A percentile compares a stretch with the other conserved stretches of the same genome.
Evolutionary conservation across 176 grass and related monocot genomes (phyloP).

Genomic region (Aegilops bicornis): DNA sequence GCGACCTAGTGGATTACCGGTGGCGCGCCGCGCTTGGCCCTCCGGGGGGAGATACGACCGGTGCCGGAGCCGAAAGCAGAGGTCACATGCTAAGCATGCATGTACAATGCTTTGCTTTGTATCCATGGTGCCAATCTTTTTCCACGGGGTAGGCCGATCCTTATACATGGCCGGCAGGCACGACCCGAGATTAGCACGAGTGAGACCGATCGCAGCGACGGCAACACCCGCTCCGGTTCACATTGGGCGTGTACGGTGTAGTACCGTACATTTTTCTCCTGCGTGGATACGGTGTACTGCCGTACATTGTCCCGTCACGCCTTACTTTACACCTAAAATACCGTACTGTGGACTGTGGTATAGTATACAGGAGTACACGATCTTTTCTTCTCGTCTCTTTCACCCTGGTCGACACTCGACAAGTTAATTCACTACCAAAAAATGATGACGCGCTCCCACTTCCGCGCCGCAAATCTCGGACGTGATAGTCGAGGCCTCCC

Average conservation of each 20-base stretch:
- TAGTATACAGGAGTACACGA: too few relatives aligned
- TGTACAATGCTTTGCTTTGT: background rate
- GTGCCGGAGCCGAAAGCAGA: slow-evolving; percentile 13
- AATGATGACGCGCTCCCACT: background rate
- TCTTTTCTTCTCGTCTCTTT: background rate
- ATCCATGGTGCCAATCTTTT: background rate
- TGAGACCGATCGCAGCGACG: background rate
- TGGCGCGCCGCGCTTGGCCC: background rate
- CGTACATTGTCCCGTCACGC: background rate
- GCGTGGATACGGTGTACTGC: too few relatives aligned
- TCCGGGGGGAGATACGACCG: background rate
- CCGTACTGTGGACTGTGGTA: too few relatives aligned
- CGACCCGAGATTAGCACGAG: background rate
- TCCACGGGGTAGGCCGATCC: background rate
- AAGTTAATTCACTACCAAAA: background rate
- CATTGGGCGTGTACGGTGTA: background rate
- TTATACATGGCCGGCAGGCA: slow-evolving; percentile 18
- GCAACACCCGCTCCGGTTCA: background rate
- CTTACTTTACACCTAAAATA: background rate
- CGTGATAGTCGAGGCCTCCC: background rate
- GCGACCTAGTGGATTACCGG: background rate
- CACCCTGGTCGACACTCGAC: background rate
- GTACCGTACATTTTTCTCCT: too few relatives aligned
- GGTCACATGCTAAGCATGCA: slow-evolving; percentile 26
- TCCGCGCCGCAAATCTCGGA: slow-evolving; percentile 27